These are phyloP conservation scores for Cymbopogon flexuosus DNA, from an alignment of 202 grass and related monocot species.

Conservation along the genomic window DNA sequence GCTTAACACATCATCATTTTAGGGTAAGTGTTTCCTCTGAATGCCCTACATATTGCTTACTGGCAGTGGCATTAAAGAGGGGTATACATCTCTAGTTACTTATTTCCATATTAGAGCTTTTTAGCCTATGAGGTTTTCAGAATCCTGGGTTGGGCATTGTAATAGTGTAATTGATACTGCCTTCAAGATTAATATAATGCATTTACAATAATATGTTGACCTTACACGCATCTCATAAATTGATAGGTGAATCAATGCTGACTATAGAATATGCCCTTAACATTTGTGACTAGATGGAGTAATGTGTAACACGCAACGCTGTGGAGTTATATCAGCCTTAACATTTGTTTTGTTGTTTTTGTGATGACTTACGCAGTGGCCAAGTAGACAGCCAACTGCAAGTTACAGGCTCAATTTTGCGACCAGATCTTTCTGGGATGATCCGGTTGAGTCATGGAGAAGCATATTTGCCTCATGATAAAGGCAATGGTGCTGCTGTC, in stretches of 20 bases:
- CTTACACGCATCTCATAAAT: conserved; percentile 13
- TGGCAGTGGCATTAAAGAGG: neutral
- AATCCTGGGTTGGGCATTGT: neutral
- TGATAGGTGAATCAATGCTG: neutral
- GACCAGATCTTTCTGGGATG: conserved; percentile 88
- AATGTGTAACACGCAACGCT: neutral
- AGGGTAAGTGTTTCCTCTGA: neutral
- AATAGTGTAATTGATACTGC: conserved; percentile 4
- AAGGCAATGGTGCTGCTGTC: conserved; percentile 72
- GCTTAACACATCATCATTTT: neutral
- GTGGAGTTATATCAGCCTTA: conserved; percentile 4
- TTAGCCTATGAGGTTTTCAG: neutral
- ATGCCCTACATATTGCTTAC: neutral
- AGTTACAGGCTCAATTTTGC: conserved; percentile 89
- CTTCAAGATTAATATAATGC: conserved; percentile 11
- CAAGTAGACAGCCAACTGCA: conserved; percentile 91
- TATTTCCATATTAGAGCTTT: neutral
- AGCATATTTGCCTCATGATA: conserved; percentile 98
- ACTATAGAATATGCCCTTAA: neutral
- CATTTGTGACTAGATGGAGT: neutral
- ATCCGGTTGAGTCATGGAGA: conserved; percentile 81
- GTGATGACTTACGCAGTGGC: conserved; percentile 57
- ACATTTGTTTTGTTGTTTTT: conserved; percentile 23
- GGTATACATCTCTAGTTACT: neutral
- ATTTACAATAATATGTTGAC: conserved; percentile 18